Conservation (phyloP, 257 asterid species). For the Lycium ferocissimum region DNA sequence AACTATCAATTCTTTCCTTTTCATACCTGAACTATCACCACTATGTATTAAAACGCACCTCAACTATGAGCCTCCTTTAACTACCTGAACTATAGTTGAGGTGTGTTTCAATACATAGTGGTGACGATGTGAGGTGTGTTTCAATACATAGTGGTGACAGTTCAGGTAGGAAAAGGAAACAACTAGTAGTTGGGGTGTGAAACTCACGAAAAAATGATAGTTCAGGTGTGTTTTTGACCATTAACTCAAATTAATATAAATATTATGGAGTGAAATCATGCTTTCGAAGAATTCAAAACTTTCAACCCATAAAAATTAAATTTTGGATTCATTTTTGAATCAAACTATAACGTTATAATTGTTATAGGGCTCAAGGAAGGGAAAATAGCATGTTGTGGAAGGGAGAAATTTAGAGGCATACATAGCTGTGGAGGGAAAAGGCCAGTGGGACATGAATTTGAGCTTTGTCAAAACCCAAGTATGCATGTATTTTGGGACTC, state of each 20-base stretch:
- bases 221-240: no score
- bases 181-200: no score
- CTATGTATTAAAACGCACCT: no score
- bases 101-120: no score
- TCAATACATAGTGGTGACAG: no score
- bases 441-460: slow-evolving; percentile 33
- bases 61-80: no score
- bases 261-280: not conserved
- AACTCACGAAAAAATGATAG: no score
- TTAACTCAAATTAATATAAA: not conserved
- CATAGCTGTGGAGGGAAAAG: slow-evolving; percentile 52
- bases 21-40: no score
- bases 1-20: no score
- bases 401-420: slow-evolving; percentile 40
- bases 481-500: slow-evolving; percentile 48
- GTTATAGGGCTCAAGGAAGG: slow-evolving; percentile 43
- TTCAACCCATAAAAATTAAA: not conserved
- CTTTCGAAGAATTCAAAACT: not conserved
- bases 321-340: not conserved
- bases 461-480: slow-evolving; percentile 43
- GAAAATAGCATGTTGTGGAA: slow-evolving; percentile 48
- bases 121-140: no score
- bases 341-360: not conserved
- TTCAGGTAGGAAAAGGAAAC: no score
- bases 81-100: no score